Evolutionary conservation across 257 asterid species (phyloP), one percentile per base, ranked within the genome.

Genomic region (Ajuga chamaepitys): DNA sequence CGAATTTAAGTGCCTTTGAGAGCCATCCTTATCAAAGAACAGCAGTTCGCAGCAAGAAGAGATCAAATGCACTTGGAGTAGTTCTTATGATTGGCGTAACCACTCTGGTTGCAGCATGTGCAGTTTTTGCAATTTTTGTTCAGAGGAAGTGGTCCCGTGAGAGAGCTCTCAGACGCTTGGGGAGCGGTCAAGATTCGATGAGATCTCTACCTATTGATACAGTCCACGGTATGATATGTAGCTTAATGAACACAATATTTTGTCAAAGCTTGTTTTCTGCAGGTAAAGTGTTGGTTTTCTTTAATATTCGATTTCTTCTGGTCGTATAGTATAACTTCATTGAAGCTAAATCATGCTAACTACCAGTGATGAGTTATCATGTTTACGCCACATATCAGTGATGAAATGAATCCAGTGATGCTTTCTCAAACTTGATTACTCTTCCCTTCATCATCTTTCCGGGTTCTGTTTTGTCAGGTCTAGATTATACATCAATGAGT

Each of bases 1-100:
- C 83, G 61, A 83, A 85, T 65, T 70, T 86, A 44, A 92, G 92
- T 62, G 91, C 85, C 62, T 71, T 81, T 4, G 86, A 76, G 73
- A 81, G 70, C 77, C 73, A 75, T 76, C 86, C 88, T 53, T 63
- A 83, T 68, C 78, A 68, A 62, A 63, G 22, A 60, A 28, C 6
- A 51, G 65, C 32, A 57, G 62, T 32, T 50, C 80, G 72, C 59
- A 80, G 64, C 20, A 75, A 72, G 51, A 83, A 73, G 75, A 83
- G 74, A 66, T 22, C 74, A 21, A 72, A 76, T 38, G 70, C 70
- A 37, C 81, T 77, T 18, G 84, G 70, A 47, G 70, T 86, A 44
- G 70, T 66, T 55, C 48, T 75, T 42, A 37, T 79, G 63, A 73
- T 82, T 26, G 77, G 81, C 60, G 95, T 95, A 30, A 70, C 78